Base-by-base conservation (phyloP, 2,329 filamentous ascomycete species). In the Capronia coronata region DNA sequence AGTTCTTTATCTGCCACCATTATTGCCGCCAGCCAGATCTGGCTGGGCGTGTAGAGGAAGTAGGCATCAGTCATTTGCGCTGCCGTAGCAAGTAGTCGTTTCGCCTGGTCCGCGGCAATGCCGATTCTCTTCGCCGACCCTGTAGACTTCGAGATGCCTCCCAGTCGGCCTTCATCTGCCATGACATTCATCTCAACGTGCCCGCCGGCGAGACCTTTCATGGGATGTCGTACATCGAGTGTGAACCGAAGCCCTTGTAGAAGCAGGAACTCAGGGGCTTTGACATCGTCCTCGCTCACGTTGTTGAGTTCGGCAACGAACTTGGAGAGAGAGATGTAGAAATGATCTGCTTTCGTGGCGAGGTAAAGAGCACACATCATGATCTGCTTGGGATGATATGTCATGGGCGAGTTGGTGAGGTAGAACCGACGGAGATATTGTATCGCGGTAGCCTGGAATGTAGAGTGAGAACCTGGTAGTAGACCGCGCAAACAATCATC, bases 371-470 rank as follows among this genome's bases (percentile, higher is more conserved):
- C 87, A 23, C 89, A 93, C 64, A 90, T 87, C 65, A 94, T 82
- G 59, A 97, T 86, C 56, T 88, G 83, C 55, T 87, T 86, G 0
- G 90, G 91, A 55, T 91, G 87, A 65, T 98, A 97, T 23, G 90
- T 95, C 87, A 97, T 95, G 63, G 90, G 81, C 34, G 87, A 94
- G 70, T 97, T 95, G 63, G 86, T 91, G 30, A 95, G 78, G 72
- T 97, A 98, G 76, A 98, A 97, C 50, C 93, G 86, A 48, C 87
- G 86, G 52, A 98, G 78, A 66, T 94, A 96, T 63, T 94, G 82
- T 54, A 91, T 86, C 2, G 88, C 87, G 5, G 90, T 95, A 21
- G 85, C 82, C 76, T 81, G 8, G 37, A 11, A 39, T n/a, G 5
- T 7, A 23, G n/a, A 5, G 19, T 27, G 23, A 23, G 11, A 46